A percentile compares a stretch with the other conserved stretches of the same genome.
These are phyloP conservation scores for Plasmopara halstedii DNA, from an alignment of 352 stramenopile species.

Conservation along the genomic window DNA sequence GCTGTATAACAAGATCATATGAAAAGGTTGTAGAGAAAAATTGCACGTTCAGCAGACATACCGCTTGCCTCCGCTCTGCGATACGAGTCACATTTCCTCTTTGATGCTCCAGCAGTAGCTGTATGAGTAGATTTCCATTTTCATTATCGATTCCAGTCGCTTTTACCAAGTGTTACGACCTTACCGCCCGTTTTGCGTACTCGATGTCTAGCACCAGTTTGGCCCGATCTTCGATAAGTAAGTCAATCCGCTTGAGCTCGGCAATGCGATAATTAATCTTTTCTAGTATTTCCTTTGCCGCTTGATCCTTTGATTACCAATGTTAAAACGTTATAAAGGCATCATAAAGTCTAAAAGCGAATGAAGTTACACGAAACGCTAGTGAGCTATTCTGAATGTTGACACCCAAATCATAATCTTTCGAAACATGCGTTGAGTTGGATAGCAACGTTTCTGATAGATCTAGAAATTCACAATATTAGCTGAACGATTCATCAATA, in stretches of 20 bases:
- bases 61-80: conserved; percentile 43
- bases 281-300: conserved; percentile 25
- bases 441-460: conserved; percentile 24
- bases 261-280: conserved; percentile 36
- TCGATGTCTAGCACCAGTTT: conserved; percentile 62
- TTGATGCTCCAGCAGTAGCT: conserved; percentile 49
- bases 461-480: conserved; percentile 14
- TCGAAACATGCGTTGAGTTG: conserved; percentile 13
- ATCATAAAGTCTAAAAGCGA: not conserved
- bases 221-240: conserved; percentile 32
- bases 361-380: conserved; percentile 10
- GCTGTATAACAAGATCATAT: conserved; percentile 6
- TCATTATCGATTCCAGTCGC: not conserved
- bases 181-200: conserved; percentile 60
- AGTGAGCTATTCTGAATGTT: conserved; percentile 7
- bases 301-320: conserved; percentile 24
- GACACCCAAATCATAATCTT: conserved; percentile 5
- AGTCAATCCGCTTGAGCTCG: conserved; percentile 28
- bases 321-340: not conserved
- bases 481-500: no score
- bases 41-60: conserved; percentile 13
- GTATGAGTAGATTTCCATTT: not conserved
- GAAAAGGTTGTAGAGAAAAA: not conserved
- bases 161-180: not conserved
- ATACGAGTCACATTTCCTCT: conserved; percentile 53